Conservation (phyloP, 2,329 filamentous ascomycete genomes). For the Falciphora oryzae region DNA sequence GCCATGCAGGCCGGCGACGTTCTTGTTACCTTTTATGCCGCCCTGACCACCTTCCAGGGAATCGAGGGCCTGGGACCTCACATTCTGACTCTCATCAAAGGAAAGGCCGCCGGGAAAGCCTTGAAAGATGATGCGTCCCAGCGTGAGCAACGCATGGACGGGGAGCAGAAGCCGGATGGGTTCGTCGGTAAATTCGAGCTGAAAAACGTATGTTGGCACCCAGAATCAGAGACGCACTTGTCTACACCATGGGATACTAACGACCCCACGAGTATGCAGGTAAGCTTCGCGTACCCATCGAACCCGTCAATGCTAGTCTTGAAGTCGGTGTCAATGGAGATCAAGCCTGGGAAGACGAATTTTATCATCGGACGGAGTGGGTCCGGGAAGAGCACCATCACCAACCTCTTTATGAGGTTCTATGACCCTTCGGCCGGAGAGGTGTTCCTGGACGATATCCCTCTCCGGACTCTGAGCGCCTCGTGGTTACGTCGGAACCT, state of each 20-base stretch:
- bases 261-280: conserved; percentile 35
- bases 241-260: neutral
- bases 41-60: conserved; percentile 68
- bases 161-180: neutral
- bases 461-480: conserved; percentile 56
- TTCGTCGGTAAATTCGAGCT: conserved; percentile 48
- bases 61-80: conserved; percentile 71
- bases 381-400: conserved; percentile 86
- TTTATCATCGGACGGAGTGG: conserved; percentile 85
- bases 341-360: conserved; percentile 65
- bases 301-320: conserved; percentile 57
- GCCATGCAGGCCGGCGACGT: conserved; percentile 58
- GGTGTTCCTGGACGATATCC: conserved; percentile 62
- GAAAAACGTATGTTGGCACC: conserved; percentile 48
- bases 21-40: conserved; percentile 80
- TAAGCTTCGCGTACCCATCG: conserved; percentile 78
- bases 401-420: conserved; percentile 72
- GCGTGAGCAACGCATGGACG: neutral
- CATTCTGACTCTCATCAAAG: conserved; percentile 72
- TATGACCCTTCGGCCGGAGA: conserved; percentile 62
- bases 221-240: neutral
- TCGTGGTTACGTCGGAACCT: conserved; percentile 73
- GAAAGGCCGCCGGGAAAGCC: conserved; percentile 64
- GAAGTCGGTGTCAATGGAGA: conserved; percentile 57
- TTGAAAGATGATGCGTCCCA: conserved; percentile 31